These are phyloP conservation scores for Lentinula detonsa DNA, from an alignment of 768 basidiomycete genomes.

Conservation along the genomic window DNA sequence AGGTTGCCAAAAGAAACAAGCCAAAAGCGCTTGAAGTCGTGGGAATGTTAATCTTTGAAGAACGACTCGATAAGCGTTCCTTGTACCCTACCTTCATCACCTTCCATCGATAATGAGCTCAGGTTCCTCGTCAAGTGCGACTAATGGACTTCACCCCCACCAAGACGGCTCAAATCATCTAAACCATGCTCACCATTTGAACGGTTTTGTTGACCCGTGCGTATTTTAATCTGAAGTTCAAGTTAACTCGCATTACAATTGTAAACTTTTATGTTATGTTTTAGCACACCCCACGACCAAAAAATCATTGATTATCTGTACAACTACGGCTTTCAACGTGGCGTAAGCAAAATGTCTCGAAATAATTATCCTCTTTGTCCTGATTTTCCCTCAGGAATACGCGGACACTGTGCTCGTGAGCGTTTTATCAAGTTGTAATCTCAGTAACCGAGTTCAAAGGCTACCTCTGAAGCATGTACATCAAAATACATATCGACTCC, in stretches of 20 bases:
- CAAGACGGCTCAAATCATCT: not conserved
- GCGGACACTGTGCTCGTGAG: slow-evolving; percentile 75
- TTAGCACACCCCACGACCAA: slow-evolving; percentile 55
- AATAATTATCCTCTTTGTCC: not conserved
- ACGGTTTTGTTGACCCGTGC: slow-evolving; percentile 4
- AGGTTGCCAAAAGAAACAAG: not conserved
- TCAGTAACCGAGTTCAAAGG: not conserved
- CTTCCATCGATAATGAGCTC: slow-evolving; percentile 7
- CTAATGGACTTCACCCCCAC: slow-evolving; percentile 2
- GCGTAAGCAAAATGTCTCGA: slow-evolving; percentile 44
- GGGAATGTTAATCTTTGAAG: not conserved
- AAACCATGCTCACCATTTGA: not conserved
- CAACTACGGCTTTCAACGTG: slow-evolving; percentile 74
- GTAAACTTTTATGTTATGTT: slow-evolving; percentile 29
- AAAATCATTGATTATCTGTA: slow-evolving; percentile 76
- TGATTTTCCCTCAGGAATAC: slow-evolving; percentile 52
- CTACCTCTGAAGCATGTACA: slow-evolving; percentile 53
- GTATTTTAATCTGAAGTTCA: not conserved
- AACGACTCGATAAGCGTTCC: not conserved
- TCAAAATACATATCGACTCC: slow-evolving; percentile 69
- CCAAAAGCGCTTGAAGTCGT: not conserved
- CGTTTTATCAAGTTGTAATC: slow-evolving; percentile 4
- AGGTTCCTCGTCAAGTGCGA: not conserved
- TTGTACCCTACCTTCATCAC: not conserved
- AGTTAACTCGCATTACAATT: not conserved